Evolutionary conservation across 768 basidiomycete species (phyloP).

Genomic region (Lactifluus subvellereus): DNA sequence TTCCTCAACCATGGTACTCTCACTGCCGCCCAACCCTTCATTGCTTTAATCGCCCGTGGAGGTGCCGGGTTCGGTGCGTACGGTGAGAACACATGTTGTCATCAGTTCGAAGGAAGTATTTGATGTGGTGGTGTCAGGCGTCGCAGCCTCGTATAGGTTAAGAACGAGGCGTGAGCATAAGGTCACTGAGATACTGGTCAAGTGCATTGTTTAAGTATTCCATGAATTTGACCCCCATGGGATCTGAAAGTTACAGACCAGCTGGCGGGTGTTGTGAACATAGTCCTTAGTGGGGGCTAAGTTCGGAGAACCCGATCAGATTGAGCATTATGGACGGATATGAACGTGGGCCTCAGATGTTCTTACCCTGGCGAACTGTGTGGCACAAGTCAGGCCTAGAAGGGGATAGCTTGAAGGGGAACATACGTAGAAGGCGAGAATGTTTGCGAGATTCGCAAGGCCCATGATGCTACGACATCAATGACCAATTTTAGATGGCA

Average conservation of each 20-base stretch:
- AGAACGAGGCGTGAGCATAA: conserved; percentile 54
- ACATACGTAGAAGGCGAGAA: conserved; percentile 37
- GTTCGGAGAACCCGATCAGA: conserved; percentile 23
- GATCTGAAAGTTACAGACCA: conserved; percentile 31
- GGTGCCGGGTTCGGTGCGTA: conserved; percentile 15
- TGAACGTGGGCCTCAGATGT: not conserved
- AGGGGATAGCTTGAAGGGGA: not conserved
- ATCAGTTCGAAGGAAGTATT: not conserved
- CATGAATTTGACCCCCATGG: not conserved
- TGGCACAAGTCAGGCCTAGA: not conserved
- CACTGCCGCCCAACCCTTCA: not conserved
- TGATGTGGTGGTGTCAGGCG: not conserved
- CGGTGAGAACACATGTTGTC: conserved; percentile 26
- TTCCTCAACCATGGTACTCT: not conserved
- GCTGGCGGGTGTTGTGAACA: conserved; percentile 46
- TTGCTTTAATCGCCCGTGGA: not conserved
- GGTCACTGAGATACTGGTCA: conserved; percentile 41
- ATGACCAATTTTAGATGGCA: conserved; percentile 4
- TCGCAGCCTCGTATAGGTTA: conserved; percentile 43
- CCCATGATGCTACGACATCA: conserved; percentile 42
- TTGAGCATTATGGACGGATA: conserved; percentile 25
- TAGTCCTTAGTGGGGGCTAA: conserved; percentile 43
- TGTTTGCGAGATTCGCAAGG: conserved; percentile 45
- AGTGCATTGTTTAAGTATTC: not conserved
- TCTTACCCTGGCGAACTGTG: conserved; percentile 27